Conservation (phyloP, 2,329 filamentous ascomycete genomes). For the Ophiostoma sp. region DNA sequence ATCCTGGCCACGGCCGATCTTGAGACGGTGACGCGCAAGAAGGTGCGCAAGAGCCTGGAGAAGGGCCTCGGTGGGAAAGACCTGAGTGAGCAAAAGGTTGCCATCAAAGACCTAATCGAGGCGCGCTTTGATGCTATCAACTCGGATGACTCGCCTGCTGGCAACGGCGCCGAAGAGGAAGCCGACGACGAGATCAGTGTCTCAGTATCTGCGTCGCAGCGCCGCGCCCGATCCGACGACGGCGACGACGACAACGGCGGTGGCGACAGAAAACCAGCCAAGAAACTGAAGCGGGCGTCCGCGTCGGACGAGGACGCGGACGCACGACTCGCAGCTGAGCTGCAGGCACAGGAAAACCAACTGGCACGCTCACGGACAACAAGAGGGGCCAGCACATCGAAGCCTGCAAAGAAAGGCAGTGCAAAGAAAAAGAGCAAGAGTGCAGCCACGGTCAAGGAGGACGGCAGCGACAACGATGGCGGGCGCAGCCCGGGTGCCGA, state of each 20-base stretch:
- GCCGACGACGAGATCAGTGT: conserved; percentile 14
- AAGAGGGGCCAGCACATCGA: conserved; percentile 61
- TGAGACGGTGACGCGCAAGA: conserved; percentile 59
- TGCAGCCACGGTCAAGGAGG: conserved; percentile 58
- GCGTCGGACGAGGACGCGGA: conserved; percentile 65
- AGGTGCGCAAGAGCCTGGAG: conserved; percentile 55
- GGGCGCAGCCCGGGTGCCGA: not conserved
- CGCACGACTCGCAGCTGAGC: conserved; percentile 75
- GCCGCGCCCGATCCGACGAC: conserved; percentile 34
- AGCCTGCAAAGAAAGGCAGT: conserved; percentile 50
- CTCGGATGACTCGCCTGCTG: not conserved
- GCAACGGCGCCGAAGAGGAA: conserved; percentile 23
- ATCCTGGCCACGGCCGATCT: conserved; percentile 56
- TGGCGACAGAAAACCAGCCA: conserved; percentile 35
- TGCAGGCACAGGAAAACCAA: conserved; percentile 89
- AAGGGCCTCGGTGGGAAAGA: conserved; percentile 52
- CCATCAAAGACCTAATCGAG: conserved; percentile 67
- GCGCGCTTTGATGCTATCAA: conserved; percentile 67
- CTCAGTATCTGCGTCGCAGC: conserved; percentile 30
- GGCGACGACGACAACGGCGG: conserved; percentile 36
- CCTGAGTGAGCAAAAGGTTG: conserved; percentile 56
- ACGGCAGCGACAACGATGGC: conserved; percentile 56
- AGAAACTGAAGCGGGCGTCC: conserved; percentile 61
- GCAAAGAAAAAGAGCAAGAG: conserved; percentile 35
- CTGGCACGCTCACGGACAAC: conserved; percentile 63